Percentiles rank a stretch among this genome's conserved stretches.
These are phyloP conservation scores for Jamesozyma rosinii DNA, from an alignment of 805 yeast genomes.

Conservation along the genomic window DNA sequence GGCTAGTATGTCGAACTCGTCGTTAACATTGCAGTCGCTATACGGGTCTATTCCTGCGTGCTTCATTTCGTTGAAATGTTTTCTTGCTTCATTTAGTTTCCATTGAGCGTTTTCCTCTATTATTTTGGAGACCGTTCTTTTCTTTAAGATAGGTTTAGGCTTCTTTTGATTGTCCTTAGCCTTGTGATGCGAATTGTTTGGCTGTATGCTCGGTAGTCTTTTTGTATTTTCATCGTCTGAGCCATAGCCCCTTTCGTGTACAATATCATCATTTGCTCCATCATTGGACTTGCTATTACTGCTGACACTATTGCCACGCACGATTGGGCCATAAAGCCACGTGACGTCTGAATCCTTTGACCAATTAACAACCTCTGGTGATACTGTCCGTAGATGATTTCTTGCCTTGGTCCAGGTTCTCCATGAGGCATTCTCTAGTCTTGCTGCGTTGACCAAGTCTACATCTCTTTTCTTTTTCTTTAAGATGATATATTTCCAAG, in stretches of 20 bases:
- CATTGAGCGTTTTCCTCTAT: constrained; percentile 31
- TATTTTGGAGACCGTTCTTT: constrained; percentile 78
- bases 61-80: constrained; percentile 41
- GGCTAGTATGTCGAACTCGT: constrained; percentile 29
- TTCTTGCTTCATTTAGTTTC: constrained; percentile 43
- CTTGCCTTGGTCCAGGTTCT: constrained; percentile 95
- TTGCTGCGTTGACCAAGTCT: constrained; percentile 72
- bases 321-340: constrained; percentile 89
- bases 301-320: constrained; percentile 12
- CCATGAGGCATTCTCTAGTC: constrained; percentile 90
- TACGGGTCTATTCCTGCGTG: constrained; percentile 23
- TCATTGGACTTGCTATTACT: constrained; percentile 2
- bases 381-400: constrained; percentile 64
- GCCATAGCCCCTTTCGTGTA: constrained; percentile 28
- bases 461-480: constrained; percentile 46
- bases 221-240: constrained; percentile 33
- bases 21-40: constrained; percentile 18
- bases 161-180: constrained; percentile 10
- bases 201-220: constrained; percentile 15
- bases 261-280: background rate
- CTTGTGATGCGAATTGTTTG: constrained; percentile 4
- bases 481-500: constrained; percentile 88
- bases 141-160: constrained; percentile 80
- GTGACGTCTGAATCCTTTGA: constrained; percentile 93
- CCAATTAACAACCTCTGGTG: constrained; percentile 93